phyloP scores from a whole-genome alignment of 371 early-diverging fungal species.

The Mortierella sp. region DNA sequence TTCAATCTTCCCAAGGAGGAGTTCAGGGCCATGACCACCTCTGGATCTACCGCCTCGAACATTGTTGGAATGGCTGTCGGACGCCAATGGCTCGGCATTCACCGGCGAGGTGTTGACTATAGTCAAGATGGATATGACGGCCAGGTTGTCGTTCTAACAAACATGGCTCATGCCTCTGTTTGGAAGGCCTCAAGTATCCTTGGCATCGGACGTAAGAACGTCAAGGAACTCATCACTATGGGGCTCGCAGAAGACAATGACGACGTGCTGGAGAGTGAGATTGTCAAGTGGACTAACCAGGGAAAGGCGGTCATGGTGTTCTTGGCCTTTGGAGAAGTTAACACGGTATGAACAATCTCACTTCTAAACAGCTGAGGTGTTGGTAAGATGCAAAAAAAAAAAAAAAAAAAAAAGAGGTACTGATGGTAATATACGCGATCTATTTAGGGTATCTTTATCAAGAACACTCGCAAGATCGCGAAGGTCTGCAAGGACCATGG shows the following conservation, averaged over 20 bases:
- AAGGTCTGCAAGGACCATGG: constrained; percentile 34
- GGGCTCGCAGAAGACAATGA: constrained; percentile 13
- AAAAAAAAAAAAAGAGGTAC: neutral
- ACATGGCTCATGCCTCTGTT: constrained; percentile 44
- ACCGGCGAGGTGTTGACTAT: constrained; percentile 30
- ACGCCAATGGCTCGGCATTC: constrained; percentile 43
- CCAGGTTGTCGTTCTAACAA: constrained; percentile 40
- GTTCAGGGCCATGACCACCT: constrained; percentile 40
- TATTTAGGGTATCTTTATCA: constrained; percentile 36
- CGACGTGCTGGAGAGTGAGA: constrained; percentile 14
- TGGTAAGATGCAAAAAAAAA: no score
- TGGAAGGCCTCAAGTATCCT: constrained; percentile 51
- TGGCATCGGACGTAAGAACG: constrained; percentile 51
- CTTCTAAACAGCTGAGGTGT: neutral
- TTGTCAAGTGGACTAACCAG: constrained; percentile 8
- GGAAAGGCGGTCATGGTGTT: constrained; percentile 46
- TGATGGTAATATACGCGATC: neutral
- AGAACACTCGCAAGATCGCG: constrained; percentile 31
- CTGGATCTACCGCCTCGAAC: constrained; percentile 50
- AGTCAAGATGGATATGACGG: constrained; percentile 51
- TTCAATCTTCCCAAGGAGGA: constrained; percentile 26
- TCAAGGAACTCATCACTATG: constrained; percentile 28
- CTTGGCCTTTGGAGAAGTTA: constrained; percentile 49
- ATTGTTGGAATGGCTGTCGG: constrained; percentile 43
- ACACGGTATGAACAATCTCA: constrained; percentile 32